Conservation (phyloP, 306 rosid genomes). For the Prosopis cineraria region DNA sequence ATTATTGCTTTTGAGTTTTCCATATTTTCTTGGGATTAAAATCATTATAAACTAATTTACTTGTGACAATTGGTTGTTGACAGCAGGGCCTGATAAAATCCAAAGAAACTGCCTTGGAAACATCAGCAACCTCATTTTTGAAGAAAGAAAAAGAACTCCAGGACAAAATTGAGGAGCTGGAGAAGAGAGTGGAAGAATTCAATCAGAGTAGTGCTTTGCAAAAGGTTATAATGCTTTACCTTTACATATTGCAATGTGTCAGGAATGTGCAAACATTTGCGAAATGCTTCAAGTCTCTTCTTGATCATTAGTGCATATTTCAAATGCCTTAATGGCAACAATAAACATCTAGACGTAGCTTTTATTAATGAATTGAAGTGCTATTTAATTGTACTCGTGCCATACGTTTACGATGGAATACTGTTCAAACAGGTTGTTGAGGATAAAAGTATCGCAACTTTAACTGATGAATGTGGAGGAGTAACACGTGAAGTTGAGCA, state of each 20-base stretch:
- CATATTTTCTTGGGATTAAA: constrained; percentile 21
- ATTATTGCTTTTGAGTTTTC: constrained; percentile 21
- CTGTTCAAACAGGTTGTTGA: constrained; percentile 48
- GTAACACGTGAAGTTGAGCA: constrained; percentile 29
- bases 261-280: neutral
- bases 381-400: constrained; percentile 16
- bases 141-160: constrained; percentile 77
- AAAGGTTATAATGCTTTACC: constrained; percentile 48
- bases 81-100: constrained; percentile 64
- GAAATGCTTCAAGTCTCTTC: constrained; percentile 2
- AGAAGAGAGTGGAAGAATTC: constrained; percentile 61
- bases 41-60: constrained; percentile 3
- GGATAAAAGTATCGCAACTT: constrained; percentile 27
- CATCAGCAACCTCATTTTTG: constrained; percentile 56
- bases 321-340: constrained; percentile 2
- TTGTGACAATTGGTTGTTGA: constrained; percentile 19
- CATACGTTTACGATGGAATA: constrained; percentile 4
- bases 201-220: constrained; percentile 50
- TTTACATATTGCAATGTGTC: neutral
- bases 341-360: constrained; percentile 28
- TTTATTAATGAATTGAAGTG: constrained; percentile 8
- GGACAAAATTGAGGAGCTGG: constrained; percentile 69
- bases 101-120: constrained; percentile 75
- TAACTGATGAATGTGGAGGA: constrained; percentile 28
- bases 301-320: constrained; percentile 24